Evolutionary conservation across 768 basidiomycete genomes (phyloP).

Genomic region (Mycena latifolia): DNA sequence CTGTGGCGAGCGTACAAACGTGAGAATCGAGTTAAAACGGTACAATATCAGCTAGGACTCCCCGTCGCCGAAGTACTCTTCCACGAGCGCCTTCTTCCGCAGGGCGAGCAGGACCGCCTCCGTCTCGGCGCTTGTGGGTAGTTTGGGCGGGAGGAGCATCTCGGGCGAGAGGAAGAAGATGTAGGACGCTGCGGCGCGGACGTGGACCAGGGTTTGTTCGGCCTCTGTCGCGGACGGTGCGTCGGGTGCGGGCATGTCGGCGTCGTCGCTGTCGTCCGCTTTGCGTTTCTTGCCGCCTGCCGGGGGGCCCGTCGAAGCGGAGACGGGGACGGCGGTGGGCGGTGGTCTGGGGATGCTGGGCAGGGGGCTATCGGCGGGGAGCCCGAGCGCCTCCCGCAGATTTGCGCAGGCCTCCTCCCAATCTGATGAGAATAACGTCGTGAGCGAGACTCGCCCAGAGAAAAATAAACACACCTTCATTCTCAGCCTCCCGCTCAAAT

Average conservation of each 20-base stretch:
- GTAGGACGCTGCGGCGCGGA: conserved; percentile 71
- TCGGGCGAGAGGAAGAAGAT: conserved; percentile 87
- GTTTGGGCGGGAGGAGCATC: conserved; percentile 78
- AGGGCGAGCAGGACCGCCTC: conserved; percentile 79
- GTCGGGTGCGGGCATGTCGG: conserved; percentile 46
- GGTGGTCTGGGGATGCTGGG: background rate
- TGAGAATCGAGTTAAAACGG: no score
- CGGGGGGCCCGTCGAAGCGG: background rate
- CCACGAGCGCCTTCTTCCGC: conserved; percentile 84
- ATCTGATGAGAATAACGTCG: conserved; percentile 52
- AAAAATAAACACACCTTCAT: conserved; percentile 67
- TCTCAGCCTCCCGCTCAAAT: conserved; percentile 79
- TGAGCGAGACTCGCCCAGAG: background rate
- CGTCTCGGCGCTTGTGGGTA: conserved; percentile 86
- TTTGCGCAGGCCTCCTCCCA: conserved; percentile 72
- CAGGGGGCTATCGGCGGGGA: conserved; percentile 55
- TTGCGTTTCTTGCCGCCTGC: no score
- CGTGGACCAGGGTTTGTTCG: conserved; percentile 53
- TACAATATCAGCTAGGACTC: no score
- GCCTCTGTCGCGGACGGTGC: no score
- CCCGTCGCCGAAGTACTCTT: conserved; percentile 72
- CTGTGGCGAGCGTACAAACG: no score
- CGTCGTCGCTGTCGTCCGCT: no score
- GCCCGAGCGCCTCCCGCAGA: conserved; percentile 64
- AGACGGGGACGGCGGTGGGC: background rate